Conservation (phyloP, 768 basidiomycete genomes). For the Trametes sanguinea region DNA sequence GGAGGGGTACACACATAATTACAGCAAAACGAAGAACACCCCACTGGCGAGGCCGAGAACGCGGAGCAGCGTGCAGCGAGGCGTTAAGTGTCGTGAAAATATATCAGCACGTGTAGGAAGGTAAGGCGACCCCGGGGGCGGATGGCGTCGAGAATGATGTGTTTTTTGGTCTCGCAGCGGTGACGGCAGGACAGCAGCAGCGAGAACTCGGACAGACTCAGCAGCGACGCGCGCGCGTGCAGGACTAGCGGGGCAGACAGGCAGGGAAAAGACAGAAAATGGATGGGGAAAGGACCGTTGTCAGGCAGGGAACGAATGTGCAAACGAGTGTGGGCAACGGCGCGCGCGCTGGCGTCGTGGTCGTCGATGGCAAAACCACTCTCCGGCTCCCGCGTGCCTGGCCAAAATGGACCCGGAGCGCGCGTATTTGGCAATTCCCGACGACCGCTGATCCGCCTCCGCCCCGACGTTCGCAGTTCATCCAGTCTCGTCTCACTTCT, state of each 20-base stretch:
- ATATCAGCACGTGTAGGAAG: conserved; percentile 29
- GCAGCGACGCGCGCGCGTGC: background rate
- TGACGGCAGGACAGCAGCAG: background rate
- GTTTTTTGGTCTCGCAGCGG: background rate
- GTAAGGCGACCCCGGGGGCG: conserved; percentile 14
- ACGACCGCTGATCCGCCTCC: conserved; percentile 5
- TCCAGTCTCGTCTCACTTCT: background rate
- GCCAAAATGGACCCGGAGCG: background rate
- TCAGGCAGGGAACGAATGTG: conserved; percentile 6
- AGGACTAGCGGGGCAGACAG: background rate
- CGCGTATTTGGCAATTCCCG: conserved; percentile 19
- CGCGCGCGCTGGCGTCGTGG: conserved; percentile 19
- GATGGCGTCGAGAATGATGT: conserved; percentile 4
- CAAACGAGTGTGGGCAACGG: conserved; percentile 13
- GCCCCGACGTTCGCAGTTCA: background rate
- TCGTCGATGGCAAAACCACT: conserved; percentile 13
- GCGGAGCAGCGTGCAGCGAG: conserved; percentile 10
- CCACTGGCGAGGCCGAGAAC: conserved; percentile 18
- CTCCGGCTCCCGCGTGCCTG: conserved; percentile 5
- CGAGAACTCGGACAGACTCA: background rate
- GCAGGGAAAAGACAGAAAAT: conserved; percentile 7
- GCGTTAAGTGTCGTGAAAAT: conserved; percentile 22
- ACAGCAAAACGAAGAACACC: conserved; percentile 20
- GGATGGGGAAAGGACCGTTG: conserved; percentile 8
- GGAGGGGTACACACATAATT: conserved; percentile 21